These are phyloP conservation scores for Stagonosporopsis rhizophila DNA, from an alignment of 2,329 filamentous ascomycete species.

Conservation along the genomic window DNA sequence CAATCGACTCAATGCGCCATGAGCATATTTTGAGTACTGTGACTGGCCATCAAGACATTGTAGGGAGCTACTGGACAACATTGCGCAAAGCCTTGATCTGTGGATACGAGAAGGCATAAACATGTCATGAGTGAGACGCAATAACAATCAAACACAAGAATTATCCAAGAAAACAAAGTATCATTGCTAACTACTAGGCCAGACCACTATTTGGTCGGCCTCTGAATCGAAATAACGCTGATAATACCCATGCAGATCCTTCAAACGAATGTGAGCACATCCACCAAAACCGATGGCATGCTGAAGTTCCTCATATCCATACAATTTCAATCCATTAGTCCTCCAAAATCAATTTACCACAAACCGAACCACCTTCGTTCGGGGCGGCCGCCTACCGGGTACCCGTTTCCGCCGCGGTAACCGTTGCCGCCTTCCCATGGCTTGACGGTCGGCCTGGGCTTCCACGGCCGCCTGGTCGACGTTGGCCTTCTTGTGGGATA, in stretches of 20 bases:
- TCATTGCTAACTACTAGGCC: not conserved
- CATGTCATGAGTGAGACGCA: not conserved
- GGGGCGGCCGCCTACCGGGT: not conserved
- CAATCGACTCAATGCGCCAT: not conserved
- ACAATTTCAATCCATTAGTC: constrained; percentile 2
- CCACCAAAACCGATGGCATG: not conserved
- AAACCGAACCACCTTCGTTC: constrained; percentile 13
- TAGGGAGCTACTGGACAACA: not conserved
- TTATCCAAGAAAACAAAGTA: not conserved
- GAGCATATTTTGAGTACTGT: not conserved
- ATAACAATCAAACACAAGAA: not conserved
- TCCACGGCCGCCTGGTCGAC: constrained; percentile 8
- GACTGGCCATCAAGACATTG: not conserved
- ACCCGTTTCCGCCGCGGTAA: not conserved
- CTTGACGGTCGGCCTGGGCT: constrained; percentile 2
- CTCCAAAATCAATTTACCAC: constrained; percentile 2
- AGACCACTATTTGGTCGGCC: not conserved
- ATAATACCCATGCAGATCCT: constrained; percentile 1
- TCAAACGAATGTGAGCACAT: constrained; percentile 11
- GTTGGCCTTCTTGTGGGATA: not conserved
- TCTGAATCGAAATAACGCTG: constrained; percentile 1
- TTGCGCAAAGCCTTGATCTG: not conserved
- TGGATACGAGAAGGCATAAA: not conserved
- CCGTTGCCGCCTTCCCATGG: constrained; percentile 12
- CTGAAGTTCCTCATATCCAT: not conserved